phyloP scores from a whole-genome alignment of 164 flowering plant species.

The Magnolia sinica region DNA sequence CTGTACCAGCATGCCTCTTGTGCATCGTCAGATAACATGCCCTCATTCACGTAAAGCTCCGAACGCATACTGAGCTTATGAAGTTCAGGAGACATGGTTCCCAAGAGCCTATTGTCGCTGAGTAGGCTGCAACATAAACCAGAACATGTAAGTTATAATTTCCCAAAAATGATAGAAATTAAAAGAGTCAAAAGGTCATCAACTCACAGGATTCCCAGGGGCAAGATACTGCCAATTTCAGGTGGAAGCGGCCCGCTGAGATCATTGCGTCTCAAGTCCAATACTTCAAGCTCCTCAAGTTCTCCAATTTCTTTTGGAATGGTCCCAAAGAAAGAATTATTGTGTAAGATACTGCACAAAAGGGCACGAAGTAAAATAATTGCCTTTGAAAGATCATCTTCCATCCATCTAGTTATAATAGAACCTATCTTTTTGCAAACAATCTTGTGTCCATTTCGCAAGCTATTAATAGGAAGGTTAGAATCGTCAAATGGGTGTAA shows the following conservation, averaged over 20 bases:
- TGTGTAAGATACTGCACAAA: slow-evolving; percentile 51
- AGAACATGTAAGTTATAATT: not conserved
- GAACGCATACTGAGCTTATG: slow-evolving; percentile 34
- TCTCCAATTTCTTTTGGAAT: slow-evolving; percentile 58
- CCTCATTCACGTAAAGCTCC: slow-evolving; percentile 40
- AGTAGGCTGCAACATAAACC: slow-evolving; percentile 38
- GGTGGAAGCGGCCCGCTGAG: slow-evolving; percentile 55
- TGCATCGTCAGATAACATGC: slow-evolving; percentile 19
- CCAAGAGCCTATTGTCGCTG: slow-evolving; percentile 46
- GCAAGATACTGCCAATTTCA: slow-evolving; percentile 35
- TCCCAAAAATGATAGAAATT: not conserved
- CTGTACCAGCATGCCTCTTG: slow-evolving; percentile 24
- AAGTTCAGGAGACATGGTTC: slow-evolving; percentile 41
- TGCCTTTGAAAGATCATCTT: not conserved
- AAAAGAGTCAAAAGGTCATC: not conserved
- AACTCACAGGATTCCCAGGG: slow-evolving; percentile 55
- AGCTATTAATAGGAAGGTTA: too few species aligned
- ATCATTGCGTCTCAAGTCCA: slow-evolving; percentile 66
- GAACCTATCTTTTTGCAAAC: not conserved
- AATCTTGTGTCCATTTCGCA: not conserved
- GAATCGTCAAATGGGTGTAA: too few species aligned
- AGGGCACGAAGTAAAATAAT: not conserved
- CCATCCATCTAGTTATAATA: not conserved
- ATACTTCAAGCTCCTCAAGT: slow-evolving; percentile 51
- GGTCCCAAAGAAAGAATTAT: slow-evolving; percentile 60